Percentiles rank a stretch among this genome's conserved stretches.
phyloP scores from a whole-genome alignment of 1,284 basidiomycete genomes.

The Cutaneotrichosporon sp. region DNA sequence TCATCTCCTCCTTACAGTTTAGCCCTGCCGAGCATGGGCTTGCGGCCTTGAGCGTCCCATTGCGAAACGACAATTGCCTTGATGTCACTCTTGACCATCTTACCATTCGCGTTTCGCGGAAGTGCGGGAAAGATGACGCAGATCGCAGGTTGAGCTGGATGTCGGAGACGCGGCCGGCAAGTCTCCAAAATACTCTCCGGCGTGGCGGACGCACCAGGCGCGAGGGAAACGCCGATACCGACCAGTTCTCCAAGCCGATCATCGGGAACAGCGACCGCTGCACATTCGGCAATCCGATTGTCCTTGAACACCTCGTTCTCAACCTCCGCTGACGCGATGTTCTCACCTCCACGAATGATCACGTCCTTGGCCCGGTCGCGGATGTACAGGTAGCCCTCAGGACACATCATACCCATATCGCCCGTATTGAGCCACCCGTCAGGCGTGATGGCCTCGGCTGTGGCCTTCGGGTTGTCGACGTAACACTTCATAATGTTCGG shows the following conservation, averaged over 20 bases:
- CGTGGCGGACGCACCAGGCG: conserved; percentile 9
- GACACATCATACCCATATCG: conserved; percentile 34
- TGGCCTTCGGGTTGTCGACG: conserved; percentile 29
- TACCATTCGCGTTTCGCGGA: conserved; percentile 19
- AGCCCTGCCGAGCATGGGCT: background rate
- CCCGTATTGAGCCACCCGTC: conserved; percentile 47
- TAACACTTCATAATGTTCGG: conserved; percentile 42
- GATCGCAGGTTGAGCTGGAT: conserved; percentile 10
- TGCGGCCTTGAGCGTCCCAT: conserved; percentile 8
- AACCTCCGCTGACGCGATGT: conserved; percentile 40
- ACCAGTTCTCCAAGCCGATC: conserved; percentile 38
- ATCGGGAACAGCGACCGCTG: conserved; percentile 37
- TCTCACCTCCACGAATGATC: conserved; percentile 45
- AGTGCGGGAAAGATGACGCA: conserved; percentile 6
- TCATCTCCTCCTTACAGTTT: conserved; percentile 5
- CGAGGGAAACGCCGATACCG: conserved; percentile 31
- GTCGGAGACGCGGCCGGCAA: conserved; percentile 3
- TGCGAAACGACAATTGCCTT: conserved; percentile 13
- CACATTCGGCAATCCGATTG: conserved; percentile 32
- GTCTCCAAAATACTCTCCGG: conserved; percentile 3
- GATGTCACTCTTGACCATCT: conserved; percentile 19
- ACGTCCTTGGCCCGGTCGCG: conserved; percentile 43
- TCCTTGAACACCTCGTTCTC: conserved; percentile 41
- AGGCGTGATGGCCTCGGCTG: conserved; percentile 24
- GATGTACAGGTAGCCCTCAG: conserved; percentile 39